These are phyloP conservation scores for Vigna angularis DNA, from an alignment of 306 rosid species.

Conservation along the genomic window DNA sequence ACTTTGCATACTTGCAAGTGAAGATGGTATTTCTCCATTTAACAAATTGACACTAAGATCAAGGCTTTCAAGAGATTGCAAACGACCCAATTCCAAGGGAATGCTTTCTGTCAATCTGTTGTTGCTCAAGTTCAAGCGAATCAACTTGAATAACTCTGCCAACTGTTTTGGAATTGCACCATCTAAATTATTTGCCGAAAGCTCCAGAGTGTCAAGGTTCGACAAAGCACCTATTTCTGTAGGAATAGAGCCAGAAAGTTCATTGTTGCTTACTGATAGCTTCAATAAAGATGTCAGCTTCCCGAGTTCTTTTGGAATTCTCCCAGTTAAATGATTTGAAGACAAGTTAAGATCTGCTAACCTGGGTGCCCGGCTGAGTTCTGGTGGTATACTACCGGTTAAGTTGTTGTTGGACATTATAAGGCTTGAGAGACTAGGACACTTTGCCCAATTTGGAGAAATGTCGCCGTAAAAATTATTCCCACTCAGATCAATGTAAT, in stretches of 20 bases:
- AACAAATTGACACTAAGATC: conserved; percentile 46
- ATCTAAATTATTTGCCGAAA: conserved; percentile 23
- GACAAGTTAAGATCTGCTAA: conserved; percentile 18
- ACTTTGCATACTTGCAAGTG: conserved; percentile 23
- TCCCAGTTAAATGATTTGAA: conserved; percentile 37
- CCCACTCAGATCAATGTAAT: conserved; percentile 23
- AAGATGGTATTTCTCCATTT: conserved; percentile 35
- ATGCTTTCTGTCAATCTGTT: conserved; percentile 14
- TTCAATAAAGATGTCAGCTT: neutral
- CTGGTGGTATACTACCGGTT: conserved; percentile 28
- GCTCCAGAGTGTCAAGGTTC: neutral
- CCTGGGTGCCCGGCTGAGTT: neutral
- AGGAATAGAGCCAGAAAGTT: conserved; percentile 13
- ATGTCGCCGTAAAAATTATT: conserved; percentile 35
- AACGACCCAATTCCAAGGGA: conserved; percentile 13
- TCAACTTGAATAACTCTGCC: neutral
- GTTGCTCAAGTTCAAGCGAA: conserved; percentile 9
- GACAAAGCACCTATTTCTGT: neutral
- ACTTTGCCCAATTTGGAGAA: conserved; percentile 30
- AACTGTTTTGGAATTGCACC: conserved; percentile 10
- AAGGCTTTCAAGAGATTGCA: conserved; percentile 38
- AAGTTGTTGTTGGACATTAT: conserved; percentile 2
- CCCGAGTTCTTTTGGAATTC: conserved; percentile 42
- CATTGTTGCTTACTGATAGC: neutral
- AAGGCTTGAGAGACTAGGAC: neutral